Evolutionary conservation across 2,329 filamentous ascomycete species (phyloP).

Genomic region (Monosporascus sp.): DNA sequence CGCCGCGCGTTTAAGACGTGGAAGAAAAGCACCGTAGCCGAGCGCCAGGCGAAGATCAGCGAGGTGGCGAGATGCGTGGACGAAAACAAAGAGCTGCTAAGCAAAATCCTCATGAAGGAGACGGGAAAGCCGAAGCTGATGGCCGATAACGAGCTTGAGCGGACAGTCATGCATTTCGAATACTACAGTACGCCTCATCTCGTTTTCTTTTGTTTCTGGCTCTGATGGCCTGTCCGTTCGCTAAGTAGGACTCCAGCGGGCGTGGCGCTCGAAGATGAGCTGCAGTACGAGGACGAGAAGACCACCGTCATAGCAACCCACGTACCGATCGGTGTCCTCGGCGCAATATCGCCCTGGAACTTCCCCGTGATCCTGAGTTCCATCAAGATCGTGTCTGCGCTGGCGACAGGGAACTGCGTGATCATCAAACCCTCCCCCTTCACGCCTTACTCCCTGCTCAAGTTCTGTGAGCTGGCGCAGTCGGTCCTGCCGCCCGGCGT

Average conservation of each 20-base stretch:
- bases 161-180: constrained; percentile 31
- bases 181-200: constrained; percentile 28
- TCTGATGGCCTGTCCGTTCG: neutral
- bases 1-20: constrained; percentile 42
- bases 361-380: constrained; percentile 44
- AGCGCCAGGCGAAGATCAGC: constrained; percentile 36
- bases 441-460: constrained; percentile 48
- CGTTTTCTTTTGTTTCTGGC: neutral
- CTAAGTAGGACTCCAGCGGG: constrained; percentile 15
- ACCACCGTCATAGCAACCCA: constrained; percentile 37
- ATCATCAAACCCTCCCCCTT: constrained; percentile 56
- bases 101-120: constrained; percentile 41
- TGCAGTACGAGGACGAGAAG: constrained; percentile 42
- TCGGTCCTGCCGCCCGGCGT: constrained; percentile 50
- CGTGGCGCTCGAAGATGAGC: constrained; percentile 37
- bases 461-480: constrained; percentile 46
- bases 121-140: constrained; percentile 45
- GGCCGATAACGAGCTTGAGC: constrained; percentile 34
- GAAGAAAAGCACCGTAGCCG: constrained; percentile 37
- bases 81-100: constrained; percentile 37
- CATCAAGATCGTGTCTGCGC: constrained; percentile 46
- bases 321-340: constrained; percentile 44
- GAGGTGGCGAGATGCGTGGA: constrained; percentile 36
- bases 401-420: constrained; percentile 49
- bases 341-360: constrained; percentile 59